Evolutionary conservation across 495 filamentous ascomycete species (phyloP).

Genomic region (Bombardia bombarda): DNA sequence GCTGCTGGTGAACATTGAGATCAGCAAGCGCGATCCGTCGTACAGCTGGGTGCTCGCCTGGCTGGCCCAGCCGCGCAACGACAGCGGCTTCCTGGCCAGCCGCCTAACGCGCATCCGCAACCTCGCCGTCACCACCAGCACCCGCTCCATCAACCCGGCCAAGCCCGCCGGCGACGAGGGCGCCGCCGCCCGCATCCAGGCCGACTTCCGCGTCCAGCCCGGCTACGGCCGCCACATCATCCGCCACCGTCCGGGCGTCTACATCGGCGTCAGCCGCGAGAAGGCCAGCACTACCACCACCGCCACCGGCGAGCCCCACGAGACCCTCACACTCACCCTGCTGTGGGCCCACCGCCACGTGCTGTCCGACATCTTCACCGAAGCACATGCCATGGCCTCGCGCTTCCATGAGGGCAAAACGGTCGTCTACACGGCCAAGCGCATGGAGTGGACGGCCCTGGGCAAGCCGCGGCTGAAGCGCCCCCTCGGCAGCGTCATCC

Average conservation of each 20-base stretch:
- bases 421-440: constrained; percentile 75
- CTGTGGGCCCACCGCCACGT: constrained; percentile 80
- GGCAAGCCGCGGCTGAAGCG: constrained; percentile 83
- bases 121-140: constrained; percentile 39
- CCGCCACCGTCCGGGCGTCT: constrained; percentile 69
- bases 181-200: constrained; percentile 57
- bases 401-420: constrained; percentile 87
- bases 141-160: constrained; percentile 52
- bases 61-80: constrained; percentile 74
- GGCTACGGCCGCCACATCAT: constrained; percentile 83
- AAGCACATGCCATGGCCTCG: constrained; percentile 72
- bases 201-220: constrained; percentile 81
- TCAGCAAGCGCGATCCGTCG: constrained; percentile 83
- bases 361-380: constrained; percentile 75
- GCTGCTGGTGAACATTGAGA: constrained; percentile 90
- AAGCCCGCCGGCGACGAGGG: constrained; percentile 55
- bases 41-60: constrained; percentile 93
- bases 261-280: constrained; percentile 77
- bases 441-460: constrained; percentile 75
- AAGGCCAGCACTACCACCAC: constrained; percentile 65
- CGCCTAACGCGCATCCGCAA: constrained; percentile 43
- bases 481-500: constrained; percentile 77
- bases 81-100: constrained; percentile 34
- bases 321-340: constrained; percentile 87
- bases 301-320: constrained; percentile 80